Evolutionary conservation across 169 alveolate genomes (phyloP).

Genomic region (Plasmodium coatneyi): DNA sequence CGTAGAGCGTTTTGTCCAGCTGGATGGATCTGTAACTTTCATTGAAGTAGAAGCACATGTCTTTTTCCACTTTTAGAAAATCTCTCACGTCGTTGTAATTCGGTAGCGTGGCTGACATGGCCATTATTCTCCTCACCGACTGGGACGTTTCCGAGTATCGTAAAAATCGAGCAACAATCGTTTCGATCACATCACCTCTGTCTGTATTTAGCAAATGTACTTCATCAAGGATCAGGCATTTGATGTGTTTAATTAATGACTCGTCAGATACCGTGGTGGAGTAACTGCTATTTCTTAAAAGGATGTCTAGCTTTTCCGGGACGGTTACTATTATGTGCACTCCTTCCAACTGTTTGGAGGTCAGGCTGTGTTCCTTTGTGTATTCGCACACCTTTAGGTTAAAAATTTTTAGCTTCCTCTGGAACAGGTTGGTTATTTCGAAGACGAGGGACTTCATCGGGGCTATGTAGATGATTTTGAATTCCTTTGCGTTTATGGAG

Average conservation of each 20-base stretch:
- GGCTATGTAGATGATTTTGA: constrained; percentile 98
- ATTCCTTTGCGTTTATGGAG: constrained; percentile 84
- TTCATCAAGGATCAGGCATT: constrained; percentile 99
- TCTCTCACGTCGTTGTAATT: constrained; percentile 98
- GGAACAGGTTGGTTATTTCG: constrained; percentile 84
- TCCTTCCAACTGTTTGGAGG: constrained; percentile 95
- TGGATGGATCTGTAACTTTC: constrained; percentile 98
- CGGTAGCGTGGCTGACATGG: constrained; percentile 99
- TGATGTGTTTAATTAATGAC: constrained; percentile 92
- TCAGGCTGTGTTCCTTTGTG: constrained; percentile 82
- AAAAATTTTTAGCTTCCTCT: constrained; percentile 34
- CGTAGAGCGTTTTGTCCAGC: constrained; percentile 95
- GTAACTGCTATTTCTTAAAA: constrained; percentile 97
- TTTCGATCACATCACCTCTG: constrained; percentile 99
- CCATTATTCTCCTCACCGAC: constrained; percentile 89
- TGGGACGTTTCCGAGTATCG: constrained; percentile 90
- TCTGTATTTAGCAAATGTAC: constrained; percentile 98
- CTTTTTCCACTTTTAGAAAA: constrained; percentile 94
- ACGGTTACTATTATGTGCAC: constrained; percentile 98
- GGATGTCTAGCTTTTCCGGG: constrained; percentile 99
- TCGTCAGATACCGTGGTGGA: constrained; percentile 86
- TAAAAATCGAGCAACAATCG: constrained; percentile 98
- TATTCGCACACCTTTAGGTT: constrained; percentile 59
- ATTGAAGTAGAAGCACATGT: constrained; percentile 96
- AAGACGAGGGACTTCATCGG: constrained; percentile 99